Conservation (phyloP, 768 basidiomycete species). For the Hydnum rufescens region DNA sequence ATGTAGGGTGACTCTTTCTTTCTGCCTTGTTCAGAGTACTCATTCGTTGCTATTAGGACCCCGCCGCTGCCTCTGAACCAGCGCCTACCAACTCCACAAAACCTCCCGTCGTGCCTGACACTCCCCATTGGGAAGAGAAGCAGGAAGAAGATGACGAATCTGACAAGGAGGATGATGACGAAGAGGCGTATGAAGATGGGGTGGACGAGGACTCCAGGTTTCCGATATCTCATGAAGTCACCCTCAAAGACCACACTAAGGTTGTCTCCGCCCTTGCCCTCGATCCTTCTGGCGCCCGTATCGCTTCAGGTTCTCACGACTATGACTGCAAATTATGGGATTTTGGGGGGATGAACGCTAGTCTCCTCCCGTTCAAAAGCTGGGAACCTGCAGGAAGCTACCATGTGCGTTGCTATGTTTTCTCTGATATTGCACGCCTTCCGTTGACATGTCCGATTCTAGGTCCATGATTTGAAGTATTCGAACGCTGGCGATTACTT, state of each 20-base stretch:
- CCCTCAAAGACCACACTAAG: conserved; percentile 88
- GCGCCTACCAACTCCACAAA: not conserved
- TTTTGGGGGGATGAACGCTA: conserved; percentile 88
- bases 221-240: conserved; percentile 78
- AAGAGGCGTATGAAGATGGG: conserved; percentile 3
- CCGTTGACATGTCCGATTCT: conserved; percentile 5
- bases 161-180: conserved; percentile 6
- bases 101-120: not conserved
- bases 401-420: conserved; percentile 33
- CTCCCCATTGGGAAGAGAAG: not conserved
- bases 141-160: conserved; percentile 1
- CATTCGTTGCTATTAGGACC: conserved; percentile 8
- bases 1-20: conserved; percentile 14
- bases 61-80: not conserved
- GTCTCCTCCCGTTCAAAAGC: conserved; percentile 74
- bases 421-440: not conserved
- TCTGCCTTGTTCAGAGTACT: not conserved
- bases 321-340: conserved; percentile 99
- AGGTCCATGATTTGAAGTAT: conserved; percentile 86
- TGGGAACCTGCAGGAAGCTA: conserved; percentile 93
- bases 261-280: conserved; percentile 82
- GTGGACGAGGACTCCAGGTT: conserved; percentile 25
- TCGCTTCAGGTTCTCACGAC: conserved; percentile 85
- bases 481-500: conserved; percentile 75
- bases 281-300: conserved; percentile 84